Percentiles rank a stretch among this genome's conserved stretches.
These are phyloP conservation scores for Tolypocladium endophyticum DNA, from an alignment of 2,329 filamentous ascomycete species.

Conservation along the genomic window DNA sequence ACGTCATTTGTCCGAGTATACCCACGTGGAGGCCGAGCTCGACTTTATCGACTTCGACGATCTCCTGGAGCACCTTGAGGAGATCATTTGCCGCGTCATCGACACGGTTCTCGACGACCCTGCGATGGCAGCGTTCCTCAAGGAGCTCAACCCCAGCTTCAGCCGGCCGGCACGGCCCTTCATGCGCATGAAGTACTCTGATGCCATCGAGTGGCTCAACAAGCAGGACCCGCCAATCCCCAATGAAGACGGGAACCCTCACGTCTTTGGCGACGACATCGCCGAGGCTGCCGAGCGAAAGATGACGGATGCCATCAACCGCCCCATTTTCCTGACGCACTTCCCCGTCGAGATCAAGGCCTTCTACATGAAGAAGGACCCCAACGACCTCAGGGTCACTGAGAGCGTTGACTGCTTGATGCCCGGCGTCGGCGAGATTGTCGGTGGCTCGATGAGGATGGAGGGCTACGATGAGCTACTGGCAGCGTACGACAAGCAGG, in stretches of 20 bases:
- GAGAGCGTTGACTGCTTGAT: constrained; percentile 80
- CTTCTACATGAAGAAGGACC: constrained; percentile 96
- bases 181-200: constrained; percentile 86
- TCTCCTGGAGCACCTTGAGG: constrained; percentile 77
- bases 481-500: constrained; percentile 76
- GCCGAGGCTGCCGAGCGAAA: constrained; percentile 91
- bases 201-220: constrained; percentile 89
- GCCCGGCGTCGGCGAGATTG: constrained; percentile 95
- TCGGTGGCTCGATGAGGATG: constrained; percentile 95
- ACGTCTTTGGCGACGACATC: constrained; percentile 93
- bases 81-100: constrained; percentile 77
- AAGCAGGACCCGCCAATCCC: constrained; percentile 64
- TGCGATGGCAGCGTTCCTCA: constrained; percentile 60
- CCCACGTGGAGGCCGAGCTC: constrained; percentile 90
- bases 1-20: constrained; percentile 91
- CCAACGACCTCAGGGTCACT: constrained; percentile 69
- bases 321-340: constrained; percentile 90
- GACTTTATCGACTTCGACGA: constrained; percentile 93
- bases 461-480: constrained; percentile 82
- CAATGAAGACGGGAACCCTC: constrained; percentile 86
- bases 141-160: constrained; percentile 87
- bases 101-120: constrained; percentile 67
- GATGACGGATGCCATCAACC: constrained; percentile 96
- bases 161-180: constrained; percentile 74
- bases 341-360: constrained; percentile 97